Base-by-base conservation (phyloP, 2,329 filamentous ascomycete genomes). In the Cytospora schulzeri region DNA sequence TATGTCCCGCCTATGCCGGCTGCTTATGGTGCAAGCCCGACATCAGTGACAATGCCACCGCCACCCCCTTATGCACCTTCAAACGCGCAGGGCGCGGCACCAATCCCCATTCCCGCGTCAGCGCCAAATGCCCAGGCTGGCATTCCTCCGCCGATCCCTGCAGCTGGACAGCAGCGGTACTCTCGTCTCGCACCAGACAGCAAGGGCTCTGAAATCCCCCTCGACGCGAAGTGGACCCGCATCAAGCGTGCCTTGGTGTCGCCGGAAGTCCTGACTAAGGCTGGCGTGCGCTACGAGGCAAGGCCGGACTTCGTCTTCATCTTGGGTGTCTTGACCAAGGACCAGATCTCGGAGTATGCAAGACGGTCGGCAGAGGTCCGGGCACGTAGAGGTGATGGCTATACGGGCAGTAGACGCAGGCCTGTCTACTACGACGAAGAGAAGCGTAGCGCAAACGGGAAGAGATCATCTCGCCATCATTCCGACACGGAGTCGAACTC, bases 231-330 rank as follows among this genome's bases (percentile, higher is more conserved):
- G 57, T 88, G 86, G 86, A 88, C 86, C 4, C 82, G 79, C 63
- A 85, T 88, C 38, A 79, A 77, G 62, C 80, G 86, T 15, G 76
- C 76, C 1, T 76, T 86, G 0, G 79, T 88, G 11, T 87, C 84
- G n/a, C 81, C 82, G 6, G 84, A 86, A 67, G 83, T 87, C 0
- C 76, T 88, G 3, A 78, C 81, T 48, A 76, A 80, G 51, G 84
- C 84, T 4, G 80, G 83, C 15, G 79, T 86, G 26, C 81, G 86
- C 12, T 88, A 86, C 69, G 85, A 88, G 72, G 86, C 85, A 12
- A 79, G 84, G 1, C 85, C 85, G 0, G 80, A 83, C 1, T 88
- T 85, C 65, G 85, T 88, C 3, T 86, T 86, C 15, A 75, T 89
- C 4, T 78, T 89, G 0, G 87, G 87, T 5, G 76, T 81, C 17